A percentile compares a stretch with the other conserved stretches of the same genome.
phyloP scores from a whole-genome alignment of 2,329 filamentous ascomycete genomes.

The Ophiostoma montium region DNA sequence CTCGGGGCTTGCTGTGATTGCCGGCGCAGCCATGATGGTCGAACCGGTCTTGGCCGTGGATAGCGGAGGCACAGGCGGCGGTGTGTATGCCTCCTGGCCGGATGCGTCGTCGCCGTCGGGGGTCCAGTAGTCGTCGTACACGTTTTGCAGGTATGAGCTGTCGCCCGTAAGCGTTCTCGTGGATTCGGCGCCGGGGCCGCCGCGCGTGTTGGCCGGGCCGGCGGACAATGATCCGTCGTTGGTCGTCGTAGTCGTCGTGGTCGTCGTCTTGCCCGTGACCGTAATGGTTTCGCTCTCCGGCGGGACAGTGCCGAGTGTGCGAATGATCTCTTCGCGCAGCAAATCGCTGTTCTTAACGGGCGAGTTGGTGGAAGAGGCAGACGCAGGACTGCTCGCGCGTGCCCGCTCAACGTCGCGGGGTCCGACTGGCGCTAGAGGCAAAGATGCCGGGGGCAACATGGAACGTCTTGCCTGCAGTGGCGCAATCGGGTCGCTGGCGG shows the following conservation, averaged over 20 bases:
- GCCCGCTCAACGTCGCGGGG: slow-evolving; percentile 24
- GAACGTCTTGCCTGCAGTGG: slow-evolving; percentile 30
- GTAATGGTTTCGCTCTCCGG: slow-evolving; percentile 11
- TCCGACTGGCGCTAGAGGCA: neutral
- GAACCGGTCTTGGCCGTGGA: neutral
- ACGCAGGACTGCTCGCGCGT: slow-evolving; percentile 31
- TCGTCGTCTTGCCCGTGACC: neutral
- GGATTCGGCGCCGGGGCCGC: neutral
- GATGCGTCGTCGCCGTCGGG: slow-evolving; percentile 31
- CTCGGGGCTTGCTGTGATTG: neutral
- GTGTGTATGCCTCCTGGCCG: slow-evolving; percentile 2
- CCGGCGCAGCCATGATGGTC: neutral
- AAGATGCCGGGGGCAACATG: slow-evolving; percentile 18
- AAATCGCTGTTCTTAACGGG: slow-evolving; percentile 56
- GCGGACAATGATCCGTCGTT: too few species aligned
- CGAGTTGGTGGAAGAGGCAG: slow-evolving; percentile 33
- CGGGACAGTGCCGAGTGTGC: slow-evolving; percentile 43
- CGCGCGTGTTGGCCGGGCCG: neutral
- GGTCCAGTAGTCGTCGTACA: slow-evolving; percentile 56
- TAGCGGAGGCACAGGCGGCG: slow-evolving; percentile 1
- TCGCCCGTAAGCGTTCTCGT: slow-evolving; percentile 24
- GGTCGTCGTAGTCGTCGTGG: slow-evolving; percentile 14
- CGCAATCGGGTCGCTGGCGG: slow-evolving; percentile 19
- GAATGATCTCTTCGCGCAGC: slow-evolving; percentile 60
- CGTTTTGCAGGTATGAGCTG: slow-evolving; percentile 49